Conservation (phyloP, 1,284 basidiomycete species). For the Trichosporon sp. region DNA sequence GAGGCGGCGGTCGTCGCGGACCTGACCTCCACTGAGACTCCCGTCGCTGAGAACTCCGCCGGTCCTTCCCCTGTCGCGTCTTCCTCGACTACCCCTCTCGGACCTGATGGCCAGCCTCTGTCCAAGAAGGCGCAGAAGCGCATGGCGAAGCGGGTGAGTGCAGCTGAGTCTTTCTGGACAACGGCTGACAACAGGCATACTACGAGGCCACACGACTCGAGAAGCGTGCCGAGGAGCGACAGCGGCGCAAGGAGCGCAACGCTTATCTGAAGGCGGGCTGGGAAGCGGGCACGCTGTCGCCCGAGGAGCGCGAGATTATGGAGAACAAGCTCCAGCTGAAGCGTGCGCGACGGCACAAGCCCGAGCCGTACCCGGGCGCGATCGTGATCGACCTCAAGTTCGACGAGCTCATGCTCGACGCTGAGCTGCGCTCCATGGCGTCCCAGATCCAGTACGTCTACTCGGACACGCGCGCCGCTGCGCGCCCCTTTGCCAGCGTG, state of each 20-base stretch:
- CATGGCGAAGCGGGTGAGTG: constrained; percentile 45
- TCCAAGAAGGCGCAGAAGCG: constrained; percentile 47
- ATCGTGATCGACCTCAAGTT: constrained; percentile 91
- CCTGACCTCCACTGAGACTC: background rate
- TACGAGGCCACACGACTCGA: constrained; percentile 39
- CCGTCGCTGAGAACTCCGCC: background rate
- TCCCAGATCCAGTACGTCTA: constrained; percentile 89
- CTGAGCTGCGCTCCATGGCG: constrained; percentile 86
- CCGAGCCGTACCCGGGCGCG: constrained; percentile 63
- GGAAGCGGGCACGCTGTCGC: constrained; percentile 44
- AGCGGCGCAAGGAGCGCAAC: constrained; percentile 35
- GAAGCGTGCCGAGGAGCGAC: constrained; percentile 45
- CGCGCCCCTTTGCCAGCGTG: constrained; percentile 69
- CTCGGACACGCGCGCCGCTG: constrained; percentile 74
- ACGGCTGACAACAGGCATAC: constrained; percentile 22
- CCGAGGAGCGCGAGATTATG: constrained; percentile 36
- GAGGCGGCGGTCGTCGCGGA: background rate
- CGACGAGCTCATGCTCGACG: constrained; percentile 90
- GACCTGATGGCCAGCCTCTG: constrained; percentile 16
- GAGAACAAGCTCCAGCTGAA: constrained; percentile 38
- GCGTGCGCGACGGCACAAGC: constrained; percentile 34
- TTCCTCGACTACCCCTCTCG: constrained; percentile 7
- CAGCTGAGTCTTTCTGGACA: no score
- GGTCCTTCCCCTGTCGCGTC: background rate
- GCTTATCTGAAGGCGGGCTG: constrained; percentile 37